phyloP scores from a whole-genome alignment of 306 rosid species.

The Carpinus fangiana region DNA sequence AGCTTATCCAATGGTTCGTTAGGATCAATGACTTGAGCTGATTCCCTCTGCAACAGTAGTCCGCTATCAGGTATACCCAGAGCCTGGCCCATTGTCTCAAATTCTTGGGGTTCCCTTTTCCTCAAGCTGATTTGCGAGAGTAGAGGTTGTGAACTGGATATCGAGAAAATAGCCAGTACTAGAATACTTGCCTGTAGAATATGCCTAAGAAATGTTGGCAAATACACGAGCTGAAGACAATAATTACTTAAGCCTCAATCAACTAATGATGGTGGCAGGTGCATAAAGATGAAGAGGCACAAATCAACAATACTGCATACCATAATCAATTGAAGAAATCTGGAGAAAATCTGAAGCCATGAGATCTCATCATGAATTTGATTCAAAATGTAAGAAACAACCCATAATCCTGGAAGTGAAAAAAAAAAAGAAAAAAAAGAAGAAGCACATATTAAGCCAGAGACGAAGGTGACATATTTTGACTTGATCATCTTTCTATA shows the following conservation, averaged over 20 bases:
- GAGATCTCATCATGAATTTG: slow-evolving; percentile 82
- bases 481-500: slow-evolving; percentile 2
- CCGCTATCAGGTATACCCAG: slow-evolving; percentile 95
- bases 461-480: not conserved
- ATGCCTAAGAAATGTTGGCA: slow-evolving; percentile 33
- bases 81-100: slow-evolving; percentile 90
- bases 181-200: slow-evolving; percentile 80
- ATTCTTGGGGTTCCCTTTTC: slow-evolving; percentile 65
- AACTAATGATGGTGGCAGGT: slow-evolving; percentile 13
- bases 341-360: slow-evolving; percentile 82
- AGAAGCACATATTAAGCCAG: slow-evolving; percentile 20
- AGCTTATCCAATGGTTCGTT: slow-evolving; percentile 83
- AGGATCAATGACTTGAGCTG: slow-evolving; percentile 54
- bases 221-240: slow-evolving; percentile 24
- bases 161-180: slow-evolving; percentile 76
- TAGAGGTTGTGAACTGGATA: slow-evolving; percentile 95
- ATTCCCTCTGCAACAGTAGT: slow-evolving; percentile 56
- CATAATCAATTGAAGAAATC: slow-evolving; percentile 75
- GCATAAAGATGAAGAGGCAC: slow-evolving; percentile 17
- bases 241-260: slow-evolving; percentile 22
- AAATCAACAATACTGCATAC: slow-evolving; percentile 42
- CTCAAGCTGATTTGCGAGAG: slow-evolving; percentile 93
- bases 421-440: slow-evolving; percentile 13
- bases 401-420: slow-evolving; percentile 73
- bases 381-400: slow-evolving; percentile 69